These are phyloP conservation scores for Fusarium nygamai DNA, from an alignment of 2,329 filamentous ascomycete species.

Conservation along the genomic window DNA sequence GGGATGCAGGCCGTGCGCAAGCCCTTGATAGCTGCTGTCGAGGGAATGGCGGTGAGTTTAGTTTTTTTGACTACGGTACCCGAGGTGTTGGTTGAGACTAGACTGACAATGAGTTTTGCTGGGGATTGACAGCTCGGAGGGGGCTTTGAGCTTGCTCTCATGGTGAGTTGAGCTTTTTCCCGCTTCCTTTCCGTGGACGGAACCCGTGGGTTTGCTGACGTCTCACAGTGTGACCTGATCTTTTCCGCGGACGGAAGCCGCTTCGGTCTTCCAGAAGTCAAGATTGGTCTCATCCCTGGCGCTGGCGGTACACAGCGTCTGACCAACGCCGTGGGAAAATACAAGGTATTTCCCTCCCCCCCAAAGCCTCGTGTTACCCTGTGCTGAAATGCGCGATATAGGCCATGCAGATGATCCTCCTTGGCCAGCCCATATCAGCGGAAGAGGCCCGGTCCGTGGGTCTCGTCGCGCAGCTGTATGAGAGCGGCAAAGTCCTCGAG, in stretches of 20 bases:
- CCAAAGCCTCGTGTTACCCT: not conserved
- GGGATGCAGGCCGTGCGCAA: constrained; percentile 52
- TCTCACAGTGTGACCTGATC: constrained; percentile 51
- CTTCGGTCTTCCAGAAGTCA: constrained; percentile 54
- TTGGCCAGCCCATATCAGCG: constrained; percentile 42
- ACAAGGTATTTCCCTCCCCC: constrained; percentile 43
- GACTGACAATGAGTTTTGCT: constrained; percentile 8
- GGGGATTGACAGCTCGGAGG: constrained; percentile 55
- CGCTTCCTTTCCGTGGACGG: not conserved
- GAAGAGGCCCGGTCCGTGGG: constrained; percentile 42
- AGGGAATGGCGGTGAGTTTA: constrained; percentile 59
- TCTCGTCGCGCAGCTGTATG: constrained; percentile 42
- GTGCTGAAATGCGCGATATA: constrained; percentile 13
- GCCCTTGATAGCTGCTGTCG: constrained; percentile 60
- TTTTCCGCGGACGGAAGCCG: constrained; percentile 48
- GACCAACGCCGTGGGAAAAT: constrained; percentile 54
- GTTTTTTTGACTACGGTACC: not conserved
- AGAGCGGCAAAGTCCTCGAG: constrained; percentile 43
- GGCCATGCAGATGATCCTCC: constrained; percentile 49
- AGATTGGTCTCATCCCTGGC: constrained; percentile 53
- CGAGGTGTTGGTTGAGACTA: not conserved
- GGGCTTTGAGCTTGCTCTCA: constrained; percentile 61
- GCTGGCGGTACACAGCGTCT: constrained; percentile 54
- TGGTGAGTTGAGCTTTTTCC: constrained; percentile 45
- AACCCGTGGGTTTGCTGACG: not conserved